Evolutionary conservation across 2,329 filamentous ascomycete species (phyloP).

Genomic region (Talaromyces sp.): DNA sequence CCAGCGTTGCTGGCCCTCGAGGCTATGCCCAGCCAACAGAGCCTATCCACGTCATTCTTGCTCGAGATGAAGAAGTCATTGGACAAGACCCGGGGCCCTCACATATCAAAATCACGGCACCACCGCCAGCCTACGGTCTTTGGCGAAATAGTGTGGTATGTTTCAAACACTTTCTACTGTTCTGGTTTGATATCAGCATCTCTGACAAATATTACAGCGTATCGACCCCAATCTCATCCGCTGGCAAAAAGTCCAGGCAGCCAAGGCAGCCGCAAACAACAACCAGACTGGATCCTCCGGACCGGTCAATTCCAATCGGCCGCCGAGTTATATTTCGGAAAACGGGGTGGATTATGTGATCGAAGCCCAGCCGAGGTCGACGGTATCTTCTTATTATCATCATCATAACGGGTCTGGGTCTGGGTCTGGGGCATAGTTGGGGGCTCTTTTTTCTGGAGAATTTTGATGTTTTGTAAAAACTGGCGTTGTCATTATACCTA

Average conservation of each 20-base stretch:
- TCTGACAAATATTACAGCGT: constrained; percentile 43
- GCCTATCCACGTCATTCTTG: constrained; percentile 73
- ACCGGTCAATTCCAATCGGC: constrained; percentile 42
- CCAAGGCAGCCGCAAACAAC: not conserved
- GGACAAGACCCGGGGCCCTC: constrained; percentile 38
- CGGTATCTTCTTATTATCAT: constrained; percentile 22
- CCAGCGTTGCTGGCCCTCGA: constrained; percentile 50
- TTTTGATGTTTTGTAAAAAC: not conserved
- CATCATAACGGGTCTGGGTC: not conserved
- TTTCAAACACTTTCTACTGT: constrained; percentile 19
- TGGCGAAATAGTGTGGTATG: constrained; percentile 79
- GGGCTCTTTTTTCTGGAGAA: not conserved
- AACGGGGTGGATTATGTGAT: constrained; percentile 70
- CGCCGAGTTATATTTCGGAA: constrained; percentile 72
- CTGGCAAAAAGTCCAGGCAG: constrained; percentile 62
- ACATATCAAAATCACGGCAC: constrained; percentile 49
- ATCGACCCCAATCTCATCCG: constrained; percentile 77
- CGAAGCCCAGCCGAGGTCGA: constrained; percentile 59
- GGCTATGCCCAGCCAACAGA: constrained; percentile 65
- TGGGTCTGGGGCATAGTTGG: not conserved
- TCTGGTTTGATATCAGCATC: not conserved
- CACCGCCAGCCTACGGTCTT: constrained; percentile 78
- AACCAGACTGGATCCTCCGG: constrained; percentile 2
- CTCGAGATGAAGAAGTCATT: constrained; percentile 66
- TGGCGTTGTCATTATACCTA: not conserved